phyloP scores from a whole-genome alignment of 129 eudicot genomes.

The Saussurea involucrata region DNA sequence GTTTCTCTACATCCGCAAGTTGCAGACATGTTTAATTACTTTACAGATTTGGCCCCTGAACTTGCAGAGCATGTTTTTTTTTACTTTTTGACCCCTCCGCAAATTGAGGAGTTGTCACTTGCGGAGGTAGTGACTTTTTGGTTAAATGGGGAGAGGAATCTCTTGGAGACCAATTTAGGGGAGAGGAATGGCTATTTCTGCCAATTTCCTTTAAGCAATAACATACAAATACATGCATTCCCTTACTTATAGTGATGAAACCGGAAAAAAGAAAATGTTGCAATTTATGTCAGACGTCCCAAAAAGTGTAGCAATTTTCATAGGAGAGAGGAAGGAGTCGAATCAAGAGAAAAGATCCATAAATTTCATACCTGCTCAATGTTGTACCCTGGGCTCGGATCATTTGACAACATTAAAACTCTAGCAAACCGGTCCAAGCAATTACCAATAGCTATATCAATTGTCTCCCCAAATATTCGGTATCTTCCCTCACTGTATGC shows the following conservation, averaged over 20 bases:
- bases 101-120: no score
- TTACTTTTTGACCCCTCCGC: no score
- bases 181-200: no score
- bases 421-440: slow-evolving; percentile 95
- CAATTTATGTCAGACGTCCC: not conserved
- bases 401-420: slow-evolving; percentile 74
- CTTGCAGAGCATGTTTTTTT: no score
- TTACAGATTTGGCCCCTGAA: no score
- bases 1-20: no score
- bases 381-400: slow-evolving; percentile 94
- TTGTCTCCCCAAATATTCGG: slow-evolving; percentile 88
- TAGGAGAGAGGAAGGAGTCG: not conserved
- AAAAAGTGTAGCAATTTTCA: not conserved
- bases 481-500: slow-evolving; percentile 94
- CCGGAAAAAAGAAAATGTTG: not conserved
- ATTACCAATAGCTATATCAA: slow-evolving; percentile 89
- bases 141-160: no score
- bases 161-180: no score
- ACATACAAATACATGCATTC: not conserved
- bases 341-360: not conserved
- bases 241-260: not conserved
- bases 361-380: slow-evolving; percentile 69
- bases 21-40: no score
- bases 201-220: no score
- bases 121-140: no score